Percentiles rank a stretch among this genome's conserved stretches.
Conservation (phyloP, 2,329 filamentous ascomycete species). For the Penicillium oxalicum region DNA sequence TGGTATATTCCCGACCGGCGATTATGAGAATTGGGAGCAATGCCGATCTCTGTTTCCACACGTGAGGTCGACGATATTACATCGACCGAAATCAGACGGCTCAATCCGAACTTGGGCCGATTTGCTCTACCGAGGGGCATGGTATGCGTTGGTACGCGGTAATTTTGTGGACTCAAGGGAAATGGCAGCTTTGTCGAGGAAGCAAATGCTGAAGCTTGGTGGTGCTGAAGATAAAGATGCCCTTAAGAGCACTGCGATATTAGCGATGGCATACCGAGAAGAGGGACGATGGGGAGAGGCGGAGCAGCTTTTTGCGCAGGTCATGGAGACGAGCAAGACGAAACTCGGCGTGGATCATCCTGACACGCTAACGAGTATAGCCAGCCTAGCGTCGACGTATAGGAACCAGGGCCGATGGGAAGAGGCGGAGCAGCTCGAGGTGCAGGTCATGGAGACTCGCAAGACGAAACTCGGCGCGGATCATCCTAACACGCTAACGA, state of each 20-base stretch:
- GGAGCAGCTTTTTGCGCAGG: too few species aligned
- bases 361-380: too few species aligned
- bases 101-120: not conserved
- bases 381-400: too few species aligned
- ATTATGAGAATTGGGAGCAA: slow-evolving; percentile 21
- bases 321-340: too few species aligned
- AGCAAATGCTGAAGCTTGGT: not conserved
- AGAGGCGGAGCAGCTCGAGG: too few species aligned
- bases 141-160: not conserved
- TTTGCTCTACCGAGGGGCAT: not conserved
- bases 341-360: too few species aligned
- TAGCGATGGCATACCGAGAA: not conserved
- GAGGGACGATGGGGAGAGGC: not conserved
- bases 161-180: not conserved
- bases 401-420: too few species aligned
- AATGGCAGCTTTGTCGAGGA: not conserved
- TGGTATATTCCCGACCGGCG: slow-evolving; percentile 12
- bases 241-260: not conserved
- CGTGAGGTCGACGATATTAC: slow-evolving; percentile 9
- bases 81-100: slow-evolving; percentile 3
- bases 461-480: too few species aligned
- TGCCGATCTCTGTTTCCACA: slow-evolving; percentile 23
- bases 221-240: not conserved
- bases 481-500: too few species aligned
- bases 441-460: too few species aligned